These are phyloP conservation scores for Penicillium dipodomyicola DNA, from an alignment of 495 filamentous ascomycete species.

Conservation along the genomic window DNA sequence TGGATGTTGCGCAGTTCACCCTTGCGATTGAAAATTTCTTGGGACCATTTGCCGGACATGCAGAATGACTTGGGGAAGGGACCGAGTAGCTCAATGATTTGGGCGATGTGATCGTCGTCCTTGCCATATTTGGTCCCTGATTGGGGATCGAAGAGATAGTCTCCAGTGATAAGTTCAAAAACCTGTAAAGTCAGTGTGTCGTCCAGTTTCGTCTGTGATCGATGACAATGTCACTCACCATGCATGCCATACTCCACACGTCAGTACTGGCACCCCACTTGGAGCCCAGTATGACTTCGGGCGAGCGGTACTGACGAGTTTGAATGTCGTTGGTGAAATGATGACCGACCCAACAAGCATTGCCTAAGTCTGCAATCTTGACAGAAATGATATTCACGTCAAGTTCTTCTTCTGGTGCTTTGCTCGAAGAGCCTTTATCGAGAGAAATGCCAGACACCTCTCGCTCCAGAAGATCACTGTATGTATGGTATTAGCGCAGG, in stretches of 20 bases:
- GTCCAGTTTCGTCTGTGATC: constrained; percentile 1
- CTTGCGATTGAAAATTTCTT: constrained; percentile 98
- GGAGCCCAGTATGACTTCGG: constrained; percentile 92
- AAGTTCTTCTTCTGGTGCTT: constrained; percentile 46
- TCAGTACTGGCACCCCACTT: constrained; percentile 99
- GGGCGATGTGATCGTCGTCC: constrained; percentile 98
- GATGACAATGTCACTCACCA: constrained; percentile 59
- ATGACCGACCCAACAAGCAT: constrained; percentile 97
- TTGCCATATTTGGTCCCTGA: constrained; percentile 99
- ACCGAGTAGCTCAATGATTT: constrained; percentile 97
- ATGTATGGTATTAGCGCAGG: constrained; percentile 8
- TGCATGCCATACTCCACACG: constrained; percentile 99
- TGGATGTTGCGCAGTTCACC: constrained; percentile 98
- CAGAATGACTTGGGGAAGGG: constrained; percentile 90
- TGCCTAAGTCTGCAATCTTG: constrained; percentile 98
- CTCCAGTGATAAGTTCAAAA: constrained; percentile 96
- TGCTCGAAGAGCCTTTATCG: constrained; percentile 61
- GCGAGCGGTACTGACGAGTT: constrained; percentile 94
- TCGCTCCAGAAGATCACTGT: constrained; percentile 81
- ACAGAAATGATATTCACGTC: constrained; percentile 82
- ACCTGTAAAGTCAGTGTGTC: constrained; percentile 53
- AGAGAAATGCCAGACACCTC: constrained; percentile 95
- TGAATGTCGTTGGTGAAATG: constrained; percentile 99
- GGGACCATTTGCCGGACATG: constrained; percentile 90
- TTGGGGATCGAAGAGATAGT: constrained; percentile 98